These are phyloP conservation scores for Moesziomyces antarcticus DNA, from an alignment of 1,284 basidiomycete genomes.

Conservation along the genomic window DNA sequence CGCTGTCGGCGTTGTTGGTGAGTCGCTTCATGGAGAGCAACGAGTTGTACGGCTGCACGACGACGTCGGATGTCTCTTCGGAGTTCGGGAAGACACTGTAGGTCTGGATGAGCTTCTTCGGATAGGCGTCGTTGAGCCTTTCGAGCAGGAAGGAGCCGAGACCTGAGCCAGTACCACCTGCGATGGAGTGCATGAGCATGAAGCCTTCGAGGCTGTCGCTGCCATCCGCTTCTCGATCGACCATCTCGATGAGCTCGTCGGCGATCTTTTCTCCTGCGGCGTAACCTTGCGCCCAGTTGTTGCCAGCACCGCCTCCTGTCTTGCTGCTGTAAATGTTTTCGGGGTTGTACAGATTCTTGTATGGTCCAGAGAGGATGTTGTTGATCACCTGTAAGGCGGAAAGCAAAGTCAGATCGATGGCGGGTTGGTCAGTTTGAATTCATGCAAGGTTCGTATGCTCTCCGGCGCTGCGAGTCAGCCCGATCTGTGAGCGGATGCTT, in stretches of 20 bases:
- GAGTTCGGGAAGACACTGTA: slow-evolving; percentile 97
- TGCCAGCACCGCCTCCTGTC: slow-evolving; percentile 96
- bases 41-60: slow-evolving; percentile 95
- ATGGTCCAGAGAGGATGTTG: slow-evolving; percentile 90
- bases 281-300: slow-evolving; percentile 97
- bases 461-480: too few species aligned
- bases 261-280: slow-evolving; percentile 86
- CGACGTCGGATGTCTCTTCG: slow-evolving; percentile 66
- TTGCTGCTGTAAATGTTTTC: slow-evolving; percentile 97
- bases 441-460: too few species aligned
- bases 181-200: slow-evolving; percentile 98
- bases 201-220: slow-evolving; percentile 99
- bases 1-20: slow-evolving; percentile 95
- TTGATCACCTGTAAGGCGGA: slow-evolving; percentile 82
- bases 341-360: slow-evolving; percentile 93
- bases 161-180: slow-evolving; percentile 97
- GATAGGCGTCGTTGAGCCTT: slow-evolving; percentile 95
- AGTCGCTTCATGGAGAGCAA: slow-evolving; percentile 93
- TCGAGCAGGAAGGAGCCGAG: slow-evolving; percentile 97
- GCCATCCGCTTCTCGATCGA: slow-evolving; percentile 97
- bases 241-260: slow-evolving; percentile 99
- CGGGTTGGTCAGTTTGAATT: too few species aligned
- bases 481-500: not conserved
- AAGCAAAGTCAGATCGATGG: not conserved
- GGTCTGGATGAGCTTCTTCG: slow-evolving; percentile 98